phyloP scores from a whole-genome alignment of 2,329 filamentous ascomycete genomes.

The Aspergillus quadricinctus region DNA sequence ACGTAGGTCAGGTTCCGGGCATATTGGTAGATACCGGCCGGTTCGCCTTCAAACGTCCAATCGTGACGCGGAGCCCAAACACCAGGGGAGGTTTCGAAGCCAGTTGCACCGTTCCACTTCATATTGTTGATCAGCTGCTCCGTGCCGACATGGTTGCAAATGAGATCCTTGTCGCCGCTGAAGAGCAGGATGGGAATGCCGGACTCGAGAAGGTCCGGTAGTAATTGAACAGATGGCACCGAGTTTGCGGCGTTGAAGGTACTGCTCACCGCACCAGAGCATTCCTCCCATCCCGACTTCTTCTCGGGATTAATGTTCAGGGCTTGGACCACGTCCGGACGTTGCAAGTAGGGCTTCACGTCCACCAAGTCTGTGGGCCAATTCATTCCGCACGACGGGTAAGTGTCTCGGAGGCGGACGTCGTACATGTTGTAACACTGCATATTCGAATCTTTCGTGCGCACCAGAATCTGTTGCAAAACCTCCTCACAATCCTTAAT shows the following conservation, averaged over 20 bases:
- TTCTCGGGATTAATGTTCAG: conserved; percentile 80
- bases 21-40: conserved; percentile 88
- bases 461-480: conserved; percentile 65
- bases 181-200: conserved; percentile 76
- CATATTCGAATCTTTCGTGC: conserved; percentile 54
- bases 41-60: conserved; percentile 88
- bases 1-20: conserved; percentile 95
- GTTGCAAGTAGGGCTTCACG: conserved; percentile 80
- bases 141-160: conserved; percentile 95
- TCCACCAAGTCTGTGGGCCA: conserved; percentile 84
- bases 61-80: conserved; percentile 87
- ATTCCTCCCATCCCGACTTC: conserved; percentile 86
- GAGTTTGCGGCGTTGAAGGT: conserved; percentile 70
- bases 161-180: conserved; percentile 88
- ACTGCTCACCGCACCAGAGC: conserved; percentile 69
- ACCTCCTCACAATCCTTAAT: conserved; percentile 69
- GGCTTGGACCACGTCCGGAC: conserved; percentile 70
- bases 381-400: conserved; percentile 89
- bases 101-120: conserved; percentile 85
- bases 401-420: conserved; percentile 74
- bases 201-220: conserved; percentile 73
- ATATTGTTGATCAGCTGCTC: conserved; percentile 87
- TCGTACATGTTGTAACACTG: conserved; percentile 97
- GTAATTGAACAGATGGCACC: conserved; percentile 64
- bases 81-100: conserved; percentile 82